Evolutionary conservation across 805 yeast genomes (phyloP).

Genomic region (Suhomyces prunicola): DNA sequence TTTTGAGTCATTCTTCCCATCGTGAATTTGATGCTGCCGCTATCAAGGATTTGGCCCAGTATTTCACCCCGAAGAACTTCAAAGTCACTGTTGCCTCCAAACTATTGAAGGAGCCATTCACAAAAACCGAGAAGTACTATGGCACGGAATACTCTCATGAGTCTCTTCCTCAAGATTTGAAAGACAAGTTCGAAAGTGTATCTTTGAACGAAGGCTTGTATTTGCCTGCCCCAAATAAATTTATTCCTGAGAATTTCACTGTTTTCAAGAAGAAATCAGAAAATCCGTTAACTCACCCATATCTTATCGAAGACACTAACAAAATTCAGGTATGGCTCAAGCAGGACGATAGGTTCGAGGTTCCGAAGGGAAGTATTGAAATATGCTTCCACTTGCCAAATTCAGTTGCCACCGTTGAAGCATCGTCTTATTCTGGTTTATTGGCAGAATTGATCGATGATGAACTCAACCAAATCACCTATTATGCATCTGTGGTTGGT

Average conservation of each 20-base stretch:
- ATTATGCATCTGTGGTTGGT: slow-evolving; percentile 84
- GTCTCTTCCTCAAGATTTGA: slow-evolving; percentile 40
- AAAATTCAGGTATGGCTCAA: slow-evolving; percentile 77
- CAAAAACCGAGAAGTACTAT: slow-evolving; percentile 76
- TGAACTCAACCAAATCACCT: slow-evolving; percentile 68
- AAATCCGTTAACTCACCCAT: slow-evolving; percentile 53
- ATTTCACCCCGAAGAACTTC: slow-evolving; percentile 57
- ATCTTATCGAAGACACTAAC: slow-evolving; percentile 50
- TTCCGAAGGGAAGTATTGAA: slow-evolving; percentile 78
- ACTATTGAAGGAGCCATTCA: slow-evolving; percentile 40
- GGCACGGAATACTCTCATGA: slow-evolving; percentile 72
- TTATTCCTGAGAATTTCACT: slow-evolving; percentile 75
- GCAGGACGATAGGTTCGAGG: slow-evolving; percentile 82
- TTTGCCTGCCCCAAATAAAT: slow-evolving; percentile 73
- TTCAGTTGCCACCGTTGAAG: slow-evolving; percentile 55
- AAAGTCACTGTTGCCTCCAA: slow-evolving; percentile 54
- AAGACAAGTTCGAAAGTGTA: slow-evolving; percentile 28
- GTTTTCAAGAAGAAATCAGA: slow-evolving; percentile 44
- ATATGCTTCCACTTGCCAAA: slow-evolving; percentile 65
- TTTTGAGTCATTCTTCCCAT: slow-evolving; percentile 57
- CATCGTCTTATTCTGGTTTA: slow-evolving; percentile 56
- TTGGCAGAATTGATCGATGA: slow-evolving; percentile 74
- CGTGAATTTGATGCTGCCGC: slow-evolving; percentile 56
- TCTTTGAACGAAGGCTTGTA: slow-evolving; percentile 37
- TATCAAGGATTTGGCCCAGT: slow-evolving; percentile 47